A percentile compares a stretch with the other conserved stretches of the same genome.
These are phyloP conservation scores for Mycosphaerella sp. DNA, from an alignment of 2,329 filamentous ascomycete genomes.

Conservation along the genomic window DNA sequence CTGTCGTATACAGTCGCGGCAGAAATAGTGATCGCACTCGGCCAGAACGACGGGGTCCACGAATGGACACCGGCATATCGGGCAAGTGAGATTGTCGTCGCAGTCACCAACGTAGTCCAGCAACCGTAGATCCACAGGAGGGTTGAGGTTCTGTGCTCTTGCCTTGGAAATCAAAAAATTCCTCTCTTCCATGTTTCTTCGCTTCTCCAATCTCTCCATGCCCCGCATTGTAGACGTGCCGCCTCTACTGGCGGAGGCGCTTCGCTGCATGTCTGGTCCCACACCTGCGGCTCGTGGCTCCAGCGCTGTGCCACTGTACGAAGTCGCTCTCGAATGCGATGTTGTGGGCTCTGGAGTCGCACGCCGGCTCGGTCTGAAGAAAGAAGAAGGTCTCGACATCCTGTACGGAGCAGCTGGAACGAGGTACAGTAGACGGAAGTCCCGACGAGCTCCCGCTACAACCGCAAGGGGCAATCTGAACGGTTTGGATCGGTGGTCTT, in stretches of 20 bases:
- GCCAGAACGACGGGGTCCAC: slow-evolving; percentile 51
- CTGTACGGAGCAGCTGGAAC: no score
- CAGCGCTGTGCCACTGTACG: slow-evolving; percentile 5
- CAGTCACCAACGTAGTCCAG: slow-evolving; percentile 53
- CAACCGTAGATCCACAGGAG: slow-evolving; percentile 49
- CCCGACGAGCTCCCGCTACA: background rate
- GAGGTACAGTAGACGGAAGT: background rate
- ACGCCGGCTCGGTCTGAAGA: slow-evolving; percentile 19
- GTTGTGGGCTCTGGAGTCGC: slow-evolving; percentile 4
- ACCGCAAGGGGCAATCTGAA: background rate
- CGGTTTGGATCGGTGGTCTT: background rate
- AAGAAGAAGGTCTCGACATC: slow-evolving; percentile 20
- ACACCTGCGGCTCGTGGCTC: slow-evolving; percentile 3
- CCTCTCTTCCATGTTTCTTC: slow-evolving; percentile 31
- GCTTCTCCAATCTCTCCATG: slow-evolving; percentile 30
- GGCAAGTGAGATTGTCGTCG: slow-evolving; percentile 57
- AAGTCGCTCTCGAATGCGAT: slow-evolving; percentile 13
- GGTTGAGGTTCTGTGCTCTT: slow-evolving; percentile 26
- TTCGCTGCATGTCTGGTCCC: slow-evolving; percentile 11
- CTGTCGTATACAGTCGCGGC: slow-evolving; percentile 51
- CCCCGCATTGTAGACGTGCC: slow-evolving; percentile 20
- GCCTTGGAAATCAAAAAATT: slow-evolving; percentile 29
- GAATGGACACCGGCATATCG: slow-evolving; percentile 59
- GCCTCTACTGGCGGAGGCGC: slow-evolving; percentile 13
- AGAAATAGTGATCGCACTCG: slow-evolving; percentile 60